Percentiles rank a stretch among this genome's conserved stretches.
phyloP scores from a whole-genome alignment of 2,329 filamentous ascomycete species.

The Sporothrix sp. region DNA sequence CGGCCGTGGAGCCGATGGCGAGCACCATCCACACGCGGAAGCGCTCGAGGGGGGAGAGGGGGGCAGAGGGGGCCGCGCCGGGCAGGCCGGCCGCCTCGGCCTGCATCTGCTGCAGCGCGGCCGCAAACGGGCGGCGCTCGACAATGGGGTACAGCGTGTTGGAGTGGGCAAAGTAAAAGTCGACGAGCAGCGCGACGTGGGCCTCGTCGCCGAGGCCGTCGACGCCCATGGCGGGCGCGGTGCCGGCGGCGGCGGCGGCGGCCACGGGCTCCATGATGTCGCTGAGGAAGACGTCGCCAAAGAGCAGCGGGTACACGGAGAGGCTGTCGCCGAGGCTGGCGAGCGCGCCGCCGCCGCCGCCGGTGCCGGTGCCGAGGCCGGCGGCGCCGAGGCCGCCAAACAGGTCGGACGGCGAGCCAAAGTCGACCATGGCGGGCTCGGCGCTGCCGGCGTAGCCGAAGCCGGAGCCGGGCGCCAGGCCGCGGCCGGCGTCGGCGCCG shows the following conservation, averaged over 20 bases:
- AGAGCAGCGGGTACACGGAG: slow-evolving; percentile 23
- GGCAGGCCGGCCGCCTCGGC: slow-evolving; percentile 23
- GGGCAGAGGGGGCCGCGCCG: slow-evolving; percentile 15
- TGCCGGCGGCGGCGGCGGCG: slow-evolving; percentile 14
- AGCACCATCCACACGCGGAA: slow-evolving; percentile 41
- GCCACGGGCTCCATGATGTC: slow-evolving; percentile 16
- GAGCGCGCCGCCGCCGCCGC: too few species aligned
- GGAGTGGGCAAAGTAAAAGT: slow-evolving; percentile 38
- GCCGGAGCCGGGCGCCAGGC: too few species aligned
- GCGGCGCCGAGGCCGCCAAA: slow-evolving; percentile 17
- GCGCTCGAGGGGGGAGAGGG: slow-evolving; percentile 26
- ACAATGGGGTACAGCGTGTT: slow-evolving; percentile 38
- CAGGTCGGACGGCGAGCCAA: slow-evolving; percentile 21
- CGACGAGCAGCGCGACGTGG: slow-evolving; percentile 25
- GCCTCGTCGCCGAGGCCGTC: slow-evolving; percentile 17
- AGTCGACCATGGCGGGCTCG: slow-evolving; percentile 19
- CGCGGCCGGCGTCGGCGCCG: too few species aligned
- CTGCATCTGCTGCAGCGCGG: slow-evolving; percentile 24
- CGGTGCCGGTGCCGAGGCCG: too few species aligned
- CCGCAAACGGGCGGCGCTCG: slow-evolving; percentile 26
- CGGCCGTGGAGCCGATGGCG: slow-evolving; percentile 36
- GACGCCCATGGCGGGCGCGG: background rate
- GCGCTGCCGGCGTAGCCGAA: background rate
- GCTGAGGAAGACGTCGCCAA: slow-evolving; percentile 24
- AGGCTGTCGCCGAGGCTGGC: slow-evolving; percentile 20